These are phyloP conservation scores for Ceratobasidium sp. DNA, from an alignment of 1,284 basidiomycete species.

Conservation along the genomic window DNA sequence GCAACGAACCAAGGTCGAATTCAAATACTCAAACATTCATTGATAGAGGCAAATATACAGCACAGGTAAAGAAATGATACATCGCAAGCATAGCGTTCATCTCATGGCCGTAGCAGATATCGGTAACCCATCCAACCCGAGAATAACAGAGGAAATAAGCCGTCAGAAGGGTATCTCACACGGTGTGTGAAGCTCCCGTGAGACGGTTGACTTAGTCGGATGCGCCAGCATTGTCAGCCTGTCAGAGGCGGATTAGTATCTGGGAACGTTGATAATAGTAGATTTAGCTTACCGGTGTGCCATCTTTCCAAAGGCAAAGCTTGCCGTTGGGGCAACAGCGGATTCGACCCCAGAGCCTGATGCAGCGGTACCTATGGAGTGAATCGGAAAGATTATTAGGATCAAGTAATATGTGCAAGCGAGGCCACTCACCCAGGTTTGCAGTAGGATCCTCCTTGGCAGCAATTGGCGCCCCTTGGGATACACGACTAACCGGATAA, in stretches of 20 bases:
- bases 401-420: not conserved
- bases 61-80: not conserved
- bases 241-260: not conserved
- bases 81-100: not conserved
- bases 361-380: not conserved
- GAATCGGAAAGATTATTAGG: no score
- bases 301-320: not conserved
- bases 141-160: not conserved
- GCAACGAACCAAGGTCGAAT: no score
- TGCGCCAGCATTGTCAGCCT: not conserved
- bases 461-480: slow-evolving; percentile 7
- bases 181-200: not conserved
- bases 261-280: not conserved
- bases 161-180: not conserved
- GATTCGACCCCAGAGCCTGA: not conserved
- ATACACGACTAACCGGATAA: not conserved
- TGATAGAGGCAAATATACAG: not conserved
- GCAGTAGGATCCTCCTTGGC: slow-evolving; percentile 16
- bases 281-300: not conserved
- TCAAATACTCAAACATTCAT: no score
- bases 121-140: not conserved
- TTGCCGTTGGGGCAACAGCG: slow-evolving; percentile 24
- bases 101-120: not conserved
- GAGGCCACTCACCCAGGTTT: slow-evolving; percentile 20
- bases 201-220: no score